Percentiles rank a stretch among this genome's conserved stretches.
These are phyloP conservation scores for Pelargonium fulgidum DNA, from an alignment of 441 rosid genomes.

Conservation along the genomic window DNA sequence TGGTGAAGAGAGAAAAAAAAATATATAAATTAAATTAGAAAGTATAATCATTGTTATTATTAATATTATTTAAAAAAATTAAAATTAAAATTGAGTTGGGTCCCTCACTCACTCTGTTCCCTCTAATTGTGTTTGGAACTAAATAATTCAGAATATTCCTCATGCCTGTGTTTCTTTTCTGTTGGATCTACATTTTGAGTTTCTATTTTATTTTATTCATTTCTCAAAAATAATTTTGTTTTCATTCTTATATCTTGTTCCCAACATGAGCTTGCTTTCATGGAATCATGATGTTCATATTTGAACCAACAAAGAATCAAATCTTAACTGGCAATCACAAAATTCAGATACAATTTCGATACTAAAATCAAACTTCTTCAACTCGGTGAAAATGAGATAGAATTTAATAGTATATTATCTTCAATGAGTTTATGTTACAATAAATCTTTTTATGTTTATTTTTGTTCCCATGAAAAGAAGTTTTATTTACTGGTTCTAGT, in stretches of 20 bases:
- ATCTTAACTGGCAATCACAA: background rate
- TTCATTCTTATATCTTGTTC: background rate
- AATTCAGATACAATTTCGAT: background rate
- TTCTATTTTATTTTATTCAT: too few relatives aligned
- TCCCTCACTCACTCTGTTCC: slow-evolving; percentile 4
- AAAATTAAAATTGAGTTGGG: background rate
- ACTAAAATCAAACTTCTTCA: background rate
- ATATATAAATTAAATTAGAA: background rate
- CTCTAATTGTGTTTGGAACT: slow-evolving; percentile 1
- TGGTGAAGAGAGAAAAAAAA: background rate
- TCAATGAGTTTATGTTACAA: too few relatives aligned
- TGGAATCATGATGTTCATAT: background rate
- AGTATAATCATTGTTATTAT: background rate
- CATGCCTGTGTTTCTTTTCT: background rate
- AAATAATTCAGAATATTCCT: slow-evolving; percentile 2
- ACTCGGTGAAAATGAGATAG: background rate
- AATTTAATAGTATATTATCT: too few relatives aligned
- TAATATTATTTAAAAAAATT: background rate
- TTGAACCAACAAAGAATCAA: background rate
- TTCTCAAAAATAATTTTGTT: background rate
- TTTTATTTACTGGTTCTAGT: background rate
- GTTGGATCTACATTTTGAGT: background rate
- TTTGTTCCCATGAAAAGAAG: background rate
- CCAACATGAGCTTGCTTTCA: too few relatives aligned
- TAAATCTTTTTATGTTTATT: too few relatives aligned